Conservation (phyloP, 805 yeast genomes). For the Saccharomycopsis schoenii region DNA sequence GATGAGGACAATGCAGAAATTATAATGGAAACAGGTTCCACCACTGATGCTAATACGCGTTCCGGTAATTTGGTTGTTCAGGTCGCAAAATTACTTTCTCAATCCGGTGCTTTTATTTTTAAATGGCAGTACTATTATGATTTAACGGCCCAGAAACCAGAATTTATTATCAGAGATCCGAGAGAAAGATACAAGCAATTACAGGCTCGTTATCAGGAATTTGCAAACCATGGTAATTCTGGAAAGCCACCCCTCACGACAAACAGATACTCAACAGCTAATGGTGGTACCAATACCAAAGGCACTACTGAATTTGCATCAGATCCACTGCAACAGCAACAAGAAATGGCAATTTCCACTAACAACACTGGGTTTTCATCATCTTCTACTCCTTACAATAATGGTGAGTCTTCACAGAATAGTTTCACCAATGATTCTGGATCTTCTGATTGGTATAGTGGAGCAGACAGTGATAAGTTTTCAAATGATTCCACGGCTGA, state of each 20-base stretch:
- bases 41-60: not conserved
- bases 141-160: slow-evolving; percentile 9
- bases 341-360: not conserved
- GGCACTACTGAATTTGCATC: not conserved
- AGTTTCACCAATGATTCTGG: not conserved
- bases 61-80: not conserved
- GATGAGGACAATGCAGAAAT: not conserved
- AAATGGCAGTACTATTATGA: slow-evolving; percentile 11
- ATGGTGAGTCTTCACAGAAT: not conserved
- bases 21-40: not conserved
- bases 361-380: not conserved
- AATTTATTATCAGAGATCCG: slow-evolving; percentile 8
- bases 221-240: not conserved
- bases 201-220: not conserved
- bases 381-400: not conserved
- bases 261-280: not conserved
- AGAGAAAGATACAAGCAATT: slow-evolving; percentile 1
- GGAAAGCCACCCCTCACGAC: not conserved
- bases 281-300: not conserved
- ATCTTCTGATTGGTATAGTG: not conserved
- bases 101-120: not conserved
- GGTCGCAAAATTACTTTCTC: slow-evolving; percentile 6
- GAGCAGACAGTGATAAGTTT: not conserved
- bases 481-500: not conserved
- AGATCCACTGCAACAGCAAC: not conserved